Base-by-base conservation (phyloP, 441 rosid genomes). In the Eutrema salsugineum region DNA sequence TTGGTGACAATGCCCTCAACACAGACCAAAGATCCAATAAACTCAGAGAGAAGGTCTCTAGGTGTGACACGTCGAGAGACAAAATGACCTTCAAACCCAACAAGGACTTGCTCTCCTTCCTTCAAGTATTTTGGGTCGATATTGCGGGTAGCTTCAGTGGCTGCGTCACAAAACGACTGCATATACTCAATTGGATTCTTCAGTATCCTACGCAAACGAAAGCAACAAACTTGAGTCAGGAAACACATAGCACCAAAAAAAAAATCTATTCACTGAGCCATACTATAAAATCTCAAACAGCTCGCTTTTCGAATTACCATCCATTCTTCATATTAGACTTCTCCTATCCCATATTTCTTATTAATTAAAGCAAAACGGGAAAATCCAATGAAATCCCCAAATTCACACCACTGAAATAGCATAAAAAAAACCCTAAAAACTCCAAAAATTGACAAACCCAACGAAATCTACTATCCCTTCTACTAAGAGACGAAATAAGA, bases 31-130 rank as follows among this genome's bases (percentile, higher is more conserved):
- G 99, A 93, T 64, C 99, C 99, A 65, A 95, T 93, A 81, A 83
- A 95, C 61, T 86, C 93, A 1, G 98, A 93, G 49, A 95, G 97
- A 78, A 95, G 99, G 7, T 87, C 97, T 78, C 98, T 85, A 6
- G 99, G 99, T 0, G 98, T 89, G 66, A 95, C 93, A 10, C 92
- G 85, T 1, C 98, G 97, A 63, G 99, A 95, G 24, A 95, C 98
- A 72, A 95, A 95, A 64, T 92, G 94, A 8, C 99, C 99, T 79
- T 93, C 96, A 70, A 95, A 89, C 15, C 99, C 99, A 62, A 95
- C 94, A 55, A 82, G 88, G 70, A 95, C 80, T 42, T 75, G 82
- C 50, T 95, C 97, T 66, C 88, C 99, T 86, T 95, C 97, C 78
- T 91, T 91, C 74, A 95, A 80, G 73, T 82, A 89, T 75, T 84